Evolutionary conservation across 805 yeast species (phyloP), one percentile per base, ranked within the genome.

Genomic region (Ogataea trehalophila): DNA sequence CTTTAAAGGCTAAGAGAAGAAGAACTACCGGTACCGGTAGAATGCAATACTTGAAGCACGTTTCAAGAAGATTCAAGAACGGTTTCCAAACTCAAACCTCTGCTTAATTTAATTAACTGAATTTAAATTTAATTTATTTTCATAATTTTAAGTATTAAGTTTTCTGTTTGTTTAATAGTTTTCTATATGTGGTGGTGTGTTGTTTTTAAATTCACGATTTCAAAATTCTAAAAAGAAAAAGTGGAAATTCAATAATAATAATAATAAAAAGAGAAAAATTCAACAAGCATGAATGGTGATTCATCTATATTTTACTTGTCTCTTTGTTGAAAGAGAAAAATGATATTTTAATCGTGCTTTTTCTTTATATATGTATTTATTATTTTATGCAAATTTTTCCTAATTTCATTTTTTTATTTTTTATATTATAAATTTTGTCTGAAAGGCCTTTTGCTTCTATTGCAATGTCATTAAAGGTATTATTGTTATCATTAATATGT

Each of bases 1-100:
- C 95, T 76, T 77, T 78, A 64, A 94, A 94, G 87, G 96, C 97
- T 72, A 88, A 91, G 86, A 90, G 99, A 89, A 90, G 99, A 88
- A 86, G 87, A 77, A 94, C 99, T 65, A 91, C 97, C 66, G 99
- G 99, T 83, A 84, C 98, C 75, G 99, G 99, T 79, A 95, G 99
- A 81, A 88, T 89, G 95, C 81, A 91, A 75, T 82, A 92, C 90
- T 84, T 94, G 77, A 94, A 92, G 83, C 85, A 83, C 77, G 96
- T 94, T 67, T 78, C 94, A 66, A 91, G 98, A 85, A 88, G 90
- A 82, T 92, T 92, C 87, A 88, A 91, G 87, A 92, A 92, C 85
- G 95, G 90, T 74, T 94, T 94, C 97, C 97, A 88, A 77, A 73
- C 96, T 68, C 63, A 62, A 55, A 62, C 51, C 8, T 17, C 16